Conservation (phyloP, 2,329 filamentous ascomycete species). For the Cladosporium oxysporum region DNA sequence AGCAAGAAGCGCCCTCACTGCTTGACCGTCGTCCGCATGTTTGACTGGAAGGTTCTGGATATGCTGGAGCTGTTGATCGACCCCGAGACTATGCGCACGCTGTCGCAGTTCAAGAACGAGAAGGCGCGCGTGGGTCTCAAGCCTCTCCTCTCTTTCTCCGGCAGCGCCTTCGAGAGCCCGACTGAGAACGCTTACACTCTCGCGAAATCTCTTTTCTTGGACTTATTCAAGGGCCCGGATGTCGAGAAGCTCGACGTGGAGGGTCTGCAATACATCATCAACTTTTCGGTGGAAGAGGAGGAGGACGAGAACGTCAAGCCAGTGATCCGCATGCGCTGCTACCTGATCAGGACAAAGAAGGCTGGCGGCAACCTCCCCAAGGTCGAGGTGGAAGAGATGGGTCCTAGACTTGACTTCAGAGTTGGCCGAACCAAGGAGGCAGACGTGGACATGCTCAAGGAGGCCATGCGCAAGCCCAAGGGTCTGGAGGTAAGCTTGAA, state of each 20-base stretch:
- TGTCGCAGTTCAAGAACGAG: slow-evolving; percentile 70
- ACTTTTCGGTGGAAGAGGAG: slow-evolving; percentile 69
- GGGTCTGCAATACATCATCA: slow-evolving; percentile 87
- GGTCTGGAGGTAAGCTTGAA: slow-evolving; percentile 61
- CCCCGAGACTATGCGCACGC: slow-evolving; percentile 66
- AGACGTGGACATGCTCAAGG: slow-evolving; percentile 78
- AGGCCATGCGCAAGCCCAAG: slow-evolving; percentile 84
- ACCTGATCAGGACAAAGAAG: slow-evolving; percentile 82
- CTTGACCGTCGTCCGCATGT: slow-evolving; percentile 79
- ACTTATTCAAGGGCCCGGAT: slow-evolving; percentile 86
- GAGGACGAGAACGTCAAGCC: slow-evolving; percentile 47
- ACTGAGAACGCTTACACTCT: slow-evolving; percentile 78
- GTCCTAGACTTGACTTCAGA: slow-evolving; percentile 88
- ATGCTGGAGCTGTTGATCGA: slow-evolving; percentile 92
- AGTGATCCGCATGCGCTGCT: slow-evolving; percentile 69
- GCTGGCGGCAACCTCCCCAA: slow-evolving; percentile 77
- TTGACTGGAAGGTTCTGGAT: slow-evolving; percentile 84
- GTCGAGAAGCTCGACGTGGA: slow-evolving; percentile 87
- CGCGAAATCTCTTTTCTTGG: slow-evolving; percentile 81
- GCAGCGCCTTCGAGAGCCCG: slow-evolving; percentile 81
- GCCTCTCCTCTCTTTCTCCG: slow-evolving; percentile 88
- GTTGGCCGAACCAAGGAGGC: slow-evolving; percentile 79
- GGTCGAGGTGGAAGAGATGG: slow-evolving; percentile 93
- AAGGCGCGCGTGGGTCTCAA: slow-evolving; percentile 74
- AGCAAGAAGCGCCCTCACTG: slow-evolving; percentile 96